A percentile compares a stretch with the other conserved stretches of the same genome.
Conservation (phyloP, 331 rosid genomes). For the Quercus tomentella region DNA sequence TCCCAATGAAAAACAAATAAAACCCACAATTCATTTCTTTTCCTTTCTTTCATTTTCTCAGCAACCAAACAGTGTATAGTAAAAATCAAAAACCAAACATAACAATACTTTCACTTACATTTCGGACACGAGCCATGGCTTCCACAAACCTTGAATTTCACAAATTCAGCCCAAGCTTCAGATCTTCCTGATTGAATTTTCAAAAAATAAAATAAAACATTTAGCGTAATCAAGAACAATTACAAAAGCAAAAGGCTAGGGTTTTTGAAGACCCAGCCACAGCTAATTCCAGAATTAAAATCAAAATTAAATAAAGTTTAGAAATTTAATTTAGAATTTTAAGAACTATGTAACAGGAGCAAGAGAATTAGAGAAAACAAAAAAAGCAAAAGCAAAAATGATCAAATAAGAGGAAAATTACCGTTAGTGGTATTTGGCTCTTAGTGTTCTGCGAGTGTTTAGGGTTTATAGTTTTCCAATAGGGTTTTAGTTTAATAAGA, state of each 20-base stretch:
- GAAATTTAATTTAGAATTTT: too few species aligned
- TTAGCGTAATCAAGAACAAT: background rate
- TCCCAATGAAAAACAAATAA: background rate
- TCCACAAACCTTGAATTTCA: background rate
- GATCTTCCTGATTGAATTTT: background rate
- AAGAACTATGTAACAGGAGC: too few species aligned
- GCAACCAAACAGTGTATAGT: constrained; percentile 4
- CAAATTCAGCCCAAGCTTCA: background rate
- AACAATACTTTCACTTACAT: constrained; percentile 18
- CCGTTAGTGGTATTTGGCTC: background rate
- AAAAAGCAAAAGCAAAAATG: background rate
- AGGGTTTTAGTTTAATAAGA: background rate
- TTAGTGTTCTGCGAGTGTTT: background rate
- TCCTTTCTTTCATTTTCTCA: background rate
- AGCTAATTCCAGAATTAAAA: background rate
- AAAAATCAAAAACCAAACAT: background rate
- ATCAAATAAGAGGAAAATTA: background rate
- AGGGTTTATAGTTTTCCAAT: background rate
- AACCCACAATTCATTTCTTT: background rate
- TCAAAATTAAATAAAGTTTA: too few species aligned
- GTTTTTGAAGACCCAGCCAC: background rate
- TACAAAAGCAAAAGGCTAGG: background rate
- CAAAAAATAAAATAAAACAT: background rate
- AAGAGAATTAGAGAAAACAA: background rate
- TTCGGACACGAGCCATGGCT: constrained; percentile 46